These are phyloP conservation scores for Oryza coarctata DNA, from an alignment of 176 grass and related monocot genomes.

Conservation along the genomic window DNA sequence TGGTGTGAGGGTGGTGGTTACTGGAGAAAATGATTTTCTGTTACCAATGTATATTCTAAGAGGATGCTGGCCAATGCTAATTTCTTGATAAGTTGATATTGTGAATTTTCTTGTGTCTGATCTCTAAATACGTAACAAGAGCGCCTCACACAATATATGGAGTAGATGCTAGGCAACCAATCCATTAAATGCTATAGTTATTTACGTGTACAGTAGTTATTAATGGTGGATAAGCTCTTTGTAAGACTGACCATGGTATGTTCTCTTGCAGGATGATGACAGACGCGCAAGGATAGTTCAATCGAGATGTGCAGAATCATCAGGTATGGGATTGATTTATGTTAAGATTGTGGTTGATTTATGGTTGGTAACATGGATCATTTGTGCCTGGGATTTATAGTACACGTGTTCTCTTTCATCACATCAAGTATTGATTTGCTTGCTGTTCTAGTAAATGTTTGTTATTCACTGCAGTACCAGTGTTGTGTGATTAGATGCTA, in stretches of 20 bases:
- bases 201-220: slow-evolving; percentile 1
- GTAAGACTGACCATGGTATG: slow-evolving; percentile 16
- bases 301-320: slow-evolving; percentile 55
- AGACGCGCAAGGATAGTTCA: slow-evolving; percentile 32
- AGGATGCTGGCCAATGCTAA: neutral
- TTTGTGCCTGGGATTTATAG: neutral
- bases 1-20: neutral
- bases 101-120: neutral
- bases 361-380: neutral
- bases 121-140: neutral
- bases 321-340: slow-evolving; percentile 51
- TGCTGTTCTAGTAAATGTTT: neutral
- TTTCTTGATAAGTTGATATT: neutral
- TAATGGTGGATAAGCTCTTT: neutral
- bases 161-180: neutral
- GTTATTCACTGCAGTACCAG: slow-evolving; percentile 10
- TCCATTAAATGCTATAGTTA: neutral
- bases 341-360: neutral
- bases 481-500: neutral
- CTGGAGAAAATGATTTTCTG: neutral
- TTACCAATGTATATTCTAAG: neutral
- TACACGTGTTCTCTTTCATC: neutral
- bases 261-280: slow-evolving; percentile 48
- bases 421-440: slow-evolving; percentile 7
- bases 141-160: neutral